Base-by-base conservation (phyloP, 2,329 filamentous ascomycete species). In the Verticillium longisporum region DNA sequence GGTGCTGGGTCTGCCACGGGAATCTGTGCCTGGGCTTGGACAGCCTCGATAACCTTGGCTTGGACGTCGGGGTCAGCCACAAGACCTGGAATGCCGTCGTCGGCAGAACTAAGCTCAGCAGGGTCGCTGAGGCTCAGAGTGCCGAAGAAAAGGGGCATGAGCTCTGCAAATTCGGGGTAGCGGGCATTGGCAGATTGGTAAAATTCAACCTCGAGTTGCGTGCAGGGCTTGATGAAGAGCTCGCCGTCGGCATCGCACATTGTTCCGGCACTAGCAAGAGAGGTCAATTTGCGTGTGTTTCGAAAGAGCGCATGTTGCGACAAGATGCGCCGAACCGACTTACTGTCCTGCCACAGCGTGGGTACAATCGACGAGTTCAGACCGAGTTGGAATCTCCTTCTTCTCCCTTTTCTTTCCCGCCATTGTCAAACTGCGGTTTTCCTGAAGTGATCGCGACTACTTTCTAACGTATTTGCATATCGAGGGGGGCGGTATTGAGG, bases 141-240 rank as follows among this genome's bases (percentile, higher is more conserved):
- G 62, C 95, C 95, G 75, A 96, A 86, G 75, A 88, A 98, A 5
- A 86, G 82, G 55, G 95, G 94, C 81, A 98, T 94, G 68, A 94
- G 84, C 31, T 88, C 84, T 58, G 87, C 84, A 69, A 98, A 91
- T 1, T 88, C 85, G 34, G 87, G 85, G 71, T 96, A 89, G 26
- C 82, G 76, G 37, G 83, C 75, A 58, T 75, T 74, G 33, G 87
- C 88, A 45, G 86, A 85, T 72, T 97, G 86, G 80, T 99, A 99
- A 75, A 99, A 99, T 55, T 87, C 83, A 68, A 98, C 86, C 77
- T 99, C 95, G 65, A 87, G 82, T 64, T 86, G 78, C 0, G 91
- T 96, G 74, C 94, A 98, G 18, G 95, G 95, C 76, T 99, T 99
- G 72, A 97, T 91, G 72, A 99, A 90, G 37, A 98, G 81, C 65